These are phyloP conservation scores for Zygoascus hellenicus DNA, from an alignment of 1,139 yeast species.

Conservation along the genomic window DNA sequence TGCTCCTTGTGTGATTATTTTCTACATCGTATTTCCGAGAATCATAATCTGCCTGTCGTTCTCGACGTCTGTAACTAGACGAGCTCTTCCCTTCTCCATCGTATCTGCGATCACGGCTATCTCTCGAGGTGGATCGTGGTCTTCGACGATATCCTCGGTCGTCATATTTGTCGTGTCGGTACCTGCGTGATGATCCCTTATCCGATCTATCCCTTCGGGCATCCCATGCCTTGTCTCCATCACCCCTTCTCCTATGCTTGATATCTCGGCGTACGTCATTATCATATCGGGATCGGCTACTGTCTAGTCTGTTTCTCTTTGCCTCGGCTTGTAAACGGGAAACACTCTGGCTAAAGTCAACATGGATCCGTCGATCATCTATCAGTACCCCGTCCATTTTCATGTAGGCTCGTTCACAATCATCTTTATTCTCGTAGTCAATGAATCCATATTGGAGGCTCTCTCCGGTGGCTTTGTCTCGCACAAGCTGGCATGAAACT, in stretches of 20 bases:
- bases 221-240: conserved; percentile 11
- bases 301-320: neutral
- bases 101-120: no score
- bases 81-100: no score
- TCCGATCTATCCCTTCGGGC: conserved; percentile 4
- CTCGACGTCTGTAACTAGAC: no score
- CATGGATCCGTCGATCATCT: conserved; percentile 59
- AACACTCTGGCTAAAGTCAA: conserved; percentile 62
- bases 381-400: conserved; percentile 57
- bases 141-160: no score
- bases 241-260: conserved; percentile 8
- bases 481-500: conserved; percentile 44
- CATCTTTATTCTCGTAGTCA: conserved; percentile 43
- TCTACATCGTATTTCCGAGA: neutral
- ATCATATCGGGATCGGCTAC: conserved; percentile 10
- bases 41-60: no score
- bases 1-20: neutral
- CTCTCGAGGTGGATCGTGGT: no score
- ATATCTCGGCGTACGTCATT: conserved; percentile 9
- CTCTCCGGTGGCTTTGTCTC: conserved; percentile 43
- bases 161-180: neutral
- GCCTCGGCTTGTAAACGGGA: conserved; percentile 19
- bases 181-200: neutral
- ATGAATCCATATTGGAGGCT: conserved; percentile 59
- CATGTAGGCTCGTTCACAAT: conserved; percentile 55